phyloP scores from a whole-genome alignment of 805 yeast genomes.

The Metschnikowia hibisci region DNA sequence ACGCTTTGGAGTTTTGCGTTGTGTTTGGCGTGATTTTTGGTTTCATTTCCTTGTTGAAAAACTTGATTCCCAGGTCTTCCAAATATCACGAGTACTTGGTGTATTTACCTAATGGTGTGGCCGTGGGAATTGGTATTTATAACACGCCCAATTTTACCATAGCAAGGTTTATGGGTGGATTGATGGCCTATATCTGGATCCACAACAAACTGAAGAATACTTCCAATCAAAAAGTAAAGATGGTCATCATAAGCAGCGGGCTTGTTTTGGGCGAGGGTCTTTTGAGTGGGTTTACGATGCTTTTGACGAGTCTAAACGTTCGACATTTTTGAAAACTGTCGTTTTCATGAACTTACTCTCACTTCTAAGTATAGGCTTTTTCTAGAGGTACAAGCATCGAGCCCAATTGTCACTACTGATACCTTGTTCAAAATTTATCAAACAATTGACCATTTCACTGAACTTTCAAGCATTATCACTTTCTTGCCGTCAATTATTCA shows the following conservation, averaged over 20 bases:
- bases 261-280: constrained; percentile 92
- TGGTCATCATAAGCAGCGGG: constrained; percentile 90
- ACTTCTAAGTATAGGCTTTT: too few relatives aligned
- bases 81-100: constrained; percentile 39
- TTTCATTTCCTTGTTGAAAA: constrained; percentile 58
- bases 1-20: constrained; percentile 58
- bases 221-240: constrained; percentile 52
- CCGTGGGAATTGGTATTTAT: constrained; percentile 95
- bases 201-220: constrained; percentile 20
- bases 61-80: constrained; percentile 45
- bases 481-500: too few relatives aligned
- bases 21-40: constrained; percentile 68
- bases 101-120: constrained; percentile 89
- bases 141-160: constrained; percentile 90
- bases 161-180: constrained; percentile 90
- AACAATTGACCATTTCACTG: too few relatives aligned
- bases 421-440: too few relatives aligned
- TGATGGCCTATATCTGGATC: constrained; percentile 59
- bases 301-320: constrained; percentile 60
- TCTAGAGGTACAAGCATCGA: too few relatives aligned
- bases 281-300: constrained; percentile 76
- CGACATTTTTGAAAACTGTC: constrained; percentile 20
- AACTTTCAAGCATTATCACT: too few relatives aligned
- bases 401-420: too few relatives aligned
- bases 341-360: background rate